Conservation (phyloP, 495 filamentous ascomycete species). For the Tuber borchii region DNA sequence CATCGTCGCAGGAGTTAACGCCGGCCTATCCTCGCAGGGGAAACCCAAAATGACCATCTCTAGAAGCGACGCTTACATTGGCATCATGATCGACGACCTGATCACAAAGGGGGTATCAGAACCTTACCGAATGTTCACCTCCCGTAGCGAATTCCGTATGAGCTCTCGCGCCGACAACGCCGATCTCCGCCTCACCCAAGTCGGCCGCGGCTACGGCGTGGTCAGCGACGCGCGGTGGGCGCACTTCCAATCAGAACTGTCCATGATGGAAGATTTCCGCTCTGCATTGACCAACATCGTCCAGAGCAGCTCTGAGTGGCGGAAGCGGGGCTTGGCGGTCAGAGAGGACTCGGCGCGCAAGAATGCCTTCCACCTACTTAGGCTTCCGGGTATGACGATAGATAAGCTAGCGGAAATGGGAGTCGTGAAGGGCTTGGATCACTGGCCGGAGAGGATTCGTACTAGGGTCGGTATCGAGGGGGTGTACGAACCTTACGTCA, state of each 20-base stretch:
- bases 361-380: conserved; percentile 69
- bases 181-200: conserved; percentile 74
- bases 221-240: conserved; percentile 74
- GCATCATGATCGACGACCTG: conserved; percentile 97
- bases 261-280: conserved; percentile 60
- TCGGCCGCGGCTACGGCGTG: conserved; percentile 68
- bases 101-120: conserved; percentile 96
- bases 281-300: conserved; percentile 52
- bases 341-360: conserved; percentile 55
- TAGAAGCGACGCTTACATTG: conserved; percentile 90
- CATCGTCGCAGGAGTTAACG: conserved; percentile 86
- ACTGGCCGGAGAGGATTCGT: conserved; percentile 53
- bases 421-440: conserved; percentile 50
- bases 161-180: conserved; percentile 87
- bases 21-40: conserved; percentile 66
- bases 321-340: conserved; percentile 59
- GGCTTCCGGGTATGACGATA: conserved; percentile 54
- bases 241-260: conserved; percentile 56
- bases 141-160: conserved; percentile 91
- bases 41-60: conserved; percentile 60
- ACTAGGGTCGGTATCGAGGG: conserved; percentile 70
- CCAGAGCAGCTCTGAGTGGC: conserved; percentile 59
- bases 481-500: conserved; percentile 76
- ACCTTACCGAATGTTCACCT: conserved; percentile 98
- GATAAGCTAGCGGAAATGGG: conserved; percentile 48